Base-by-base conservation (phyloP, 106 monocot species). In the Dendrobium catenatum region DNA sequence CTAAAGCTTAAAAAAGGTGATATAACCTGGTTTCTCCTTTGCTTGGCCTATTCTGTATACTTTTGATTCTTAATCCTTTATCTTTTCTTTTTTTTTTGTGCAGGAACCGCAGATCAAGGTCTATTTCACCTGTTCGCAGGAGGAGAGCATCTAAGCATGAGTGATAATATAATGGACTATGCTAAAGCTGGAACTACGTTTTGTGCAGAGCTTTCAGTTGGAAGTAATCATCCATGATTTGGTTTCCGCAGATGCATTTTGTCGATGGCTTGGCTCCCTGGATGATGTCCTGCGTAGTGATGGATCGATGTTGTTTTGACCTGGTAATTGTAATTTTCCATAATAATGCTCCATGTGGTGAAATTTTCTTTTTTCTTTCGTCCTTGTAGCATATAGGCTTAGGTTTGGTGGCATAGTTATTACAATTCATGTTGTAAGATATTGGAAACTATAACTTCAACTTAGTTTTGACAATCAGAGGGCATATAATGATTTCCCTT, bases 91-190 rank as follows among this genome's bases (percentile, higher is more conserved):
- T 61, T 18, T 55, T 7, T 61, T 16, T 26, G 9, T 37, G 41
- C 59, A 66, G 79, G 66, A 79, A 27, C 54, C 10, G 64, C 15
- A 79, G 79, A 42, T 79, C 79, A 19, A 68, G 79, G 6, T 79
- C 79, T 10, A 66, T 67, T 42, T 67, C 79, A 66, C 79, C 79
- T 2, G 22, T 27, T 17, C 44, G 46, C 11, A 56, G 78, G 40
- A 55, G 61, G n/a, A 66, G 79, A 42, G 16, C 66, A 49, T 51
- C 76, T 9, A 76, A 76, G 76, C 76, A 26, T 61, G 27, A 76
- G 41, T n/a, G 29, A 43, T 75, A 9, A 44, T 22, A 26, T 9
- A 6, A 6, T 26, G 22, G 7, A 68, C 5, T 27, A 9, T 68
- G 70, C 13, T 33, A 29, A 22, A 22, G 31, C 9, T 8, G 15